Conservation (phyloP, 371 early-diverging fungal genomes). For the Rhizopus arrhizus region DNA sequence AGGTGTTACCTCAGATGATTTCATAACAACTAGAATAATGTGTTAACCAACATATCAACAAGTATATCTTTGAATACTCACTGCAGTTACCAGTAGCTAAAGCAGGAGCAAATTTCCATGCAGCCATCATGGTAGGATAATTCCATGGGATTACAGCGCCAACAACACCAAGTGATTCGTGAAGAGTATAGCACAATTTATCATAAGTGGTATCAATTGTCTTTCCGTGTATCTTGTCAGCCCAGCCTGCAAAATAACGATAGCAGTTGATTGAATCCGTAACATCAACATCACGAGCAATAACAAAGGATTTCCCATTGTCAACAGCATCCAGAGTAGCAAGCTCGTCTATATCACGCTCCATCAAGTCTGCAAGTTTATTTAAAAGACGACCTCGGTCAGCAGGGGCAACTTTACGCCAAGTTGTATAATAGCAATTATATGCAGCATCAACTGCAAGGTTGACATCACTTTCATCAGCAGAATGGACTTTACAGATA, state of each 20-base stretch:
- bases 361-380: slow-evolving; percentile 75
- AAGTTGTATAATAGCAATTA: slow-evolving; percentile 65
- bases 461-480: slow-evolving; percentile 72
- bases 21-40: slow-evolving; percentile 16
- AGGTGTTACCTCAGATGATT: slow-evolving; percentile 60
- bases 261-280: slow-evolving; percentile 69
- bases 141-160: slow-evolving; percentile 74
- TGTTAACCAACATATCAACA: too few species aligned
- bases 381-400: slow-evolving; percentile 47
- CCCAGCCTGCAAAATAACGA: slow-evolving; percentile 82
- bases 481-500: slow-evolving; percentile 73
- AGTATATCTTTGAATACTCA: slow-evolving; percentile 26
- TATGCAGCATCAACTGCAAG: slow-evolving; percentile 75
- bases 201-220: slow-evolving; percentile 50
- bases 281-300: slow-evolving; percentile 69
- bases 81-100: slow-evolving; percentile 71
- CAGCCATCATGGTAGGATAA: slow-evolving; percentile 68
- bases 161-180: slow-evolving; percentile 80
- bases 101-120: slow-evolving; percentile 90
- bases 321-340: slow-evolving; percentile 83
- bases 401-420: slow-evolving; percentile 66
- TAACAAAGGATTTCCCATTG: slow-evolving; percentile 79
- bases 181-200: slow-evolving; percentile 76
- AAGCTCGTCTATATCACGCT: slow-evolving; percentile 67
- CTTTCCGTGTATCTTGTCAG: slow-evolving; percentile 46